phyloP scores from a whole-genome alignment of 495 filamentous ascomycete species.

The Entonaema liquescens region DNA sequence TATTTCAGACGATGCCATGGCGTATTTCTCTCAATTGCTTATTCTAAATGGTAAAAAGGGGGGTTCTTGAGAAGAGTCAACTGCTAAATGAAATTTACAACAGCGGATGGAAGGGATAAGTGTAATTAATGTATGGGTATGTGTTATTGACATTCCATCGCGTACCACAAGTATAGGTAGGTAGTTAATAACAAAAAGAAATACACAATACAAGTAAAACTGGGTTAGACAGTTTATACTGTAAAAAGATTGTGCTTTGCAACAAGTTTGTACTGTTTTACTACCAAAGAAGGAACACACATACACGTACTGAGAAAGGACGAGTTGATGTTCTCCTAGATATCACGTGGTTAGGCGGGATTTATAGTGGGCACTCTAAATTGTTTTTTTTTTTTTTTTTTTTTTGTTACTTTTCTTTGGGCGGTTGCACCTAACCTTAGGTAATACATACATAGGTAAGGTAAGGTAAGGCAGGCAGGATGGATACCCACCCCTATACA shows the following conservation, averaged over 20 bases:
- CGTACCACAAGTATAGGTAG: background rate
- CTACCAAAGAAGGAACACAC: background rate
- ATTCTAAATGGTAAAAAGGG: background rate
- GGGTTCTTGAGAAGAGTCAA: background rate
- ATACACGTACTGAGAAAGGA: background rate
- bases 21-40: background rate
- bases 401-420: too few species aligned
- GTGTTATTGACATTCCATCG: slow-evolving; percentile 17
- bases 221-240: background rate
- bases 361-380: background rate
- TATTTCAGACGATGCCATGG: background rate
- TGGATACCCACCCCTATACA: background rate
- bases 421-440: background rate
- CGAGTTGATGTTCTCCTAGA: background rate
- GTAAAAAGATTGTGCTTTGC: background rate
- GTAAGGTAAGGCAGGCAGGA: background rate
- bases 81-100: background rate
- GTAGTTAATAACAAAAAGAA: background rate
- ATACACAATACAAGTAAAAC: too few species aligned
- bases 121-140: background rate
- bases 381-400: too few species aligned
- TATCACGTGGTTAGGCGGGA: background rate
- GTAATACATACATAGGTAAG: too few species aligned
- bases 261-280: background rate
- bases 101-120: background rate